phyloP scores from a whole-genome alignment of 108 stramenopile species.

The Discostella pseudostelligera region DNA sequence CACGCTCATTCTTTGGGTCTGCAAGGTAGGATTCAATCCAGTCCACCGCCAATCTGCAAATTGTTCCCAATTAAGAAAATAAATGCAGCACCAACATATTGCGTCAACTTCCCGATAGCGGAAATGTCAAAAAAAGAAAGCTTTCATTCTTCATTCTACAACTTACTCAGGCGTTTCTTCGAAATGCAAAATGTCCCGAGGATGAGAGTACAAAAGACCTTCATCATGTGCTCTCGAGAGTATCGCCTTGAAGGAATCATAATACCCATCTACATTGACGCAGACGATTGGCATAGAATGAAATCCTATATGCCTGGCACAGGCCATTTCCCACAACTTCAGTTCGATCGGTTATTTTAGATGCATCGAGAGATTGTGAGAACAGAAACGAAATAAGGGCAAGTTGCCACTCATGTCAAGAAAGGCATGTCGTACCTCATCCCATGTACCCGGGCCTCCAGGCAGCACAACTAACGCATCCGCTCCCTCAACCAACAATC shows the following conservation, averaged over 20 bases:
- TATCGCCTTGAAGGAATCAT: constrained; percentile 73
- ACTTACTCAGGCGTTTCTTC: constrained; percentile 50
- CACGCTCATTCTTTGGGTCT: constrained; percentile 6
- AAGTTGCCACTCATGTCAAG: not conserved
- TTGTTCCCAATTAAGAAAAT: not conserved
- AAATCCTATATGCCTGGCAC: constrained; percentile 77
- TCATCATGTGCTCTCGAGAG: constrained; percentile 69
- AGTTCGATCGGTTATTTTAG: constrained; percentile 12
- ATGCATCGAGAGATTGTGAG: not conserved
- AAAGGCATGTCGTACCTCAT: constrained; percentile 53
- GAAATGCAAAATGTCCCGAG: constrained; percentile 81
- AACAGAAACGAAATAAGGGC: constrained; percentile 2
- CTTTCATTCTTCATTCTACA: too few relatives aligned
- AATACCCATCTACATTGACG: constrained; percentile 84
- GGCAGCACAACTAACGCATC: constrained; percentile 91
- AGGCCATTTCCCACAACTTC: constrained; percentile 88
- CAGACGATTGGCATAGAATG: constrained; percentile 77
- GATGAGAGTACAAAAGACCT: constrained; percentile 58
- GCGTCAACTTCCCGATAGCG: too few relatives aligned
- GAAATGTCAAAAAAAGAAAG: too few relatives aligned
- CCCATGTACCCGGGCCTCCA: constrained; percentile 94
- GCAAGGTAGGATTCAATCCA: constrained; percentile 42
- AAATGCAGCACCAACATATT: not conserved
- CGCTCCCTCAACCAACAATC: constrained; percentile 70
- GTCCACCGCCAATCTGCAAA: constrained; percentile 19